Percentiles rank a stretch among this genome's conserved stretches.
Conservation (phyloP, 2,329 filamentous ascomycete species). For the Diaporthe sp. region DNA sequence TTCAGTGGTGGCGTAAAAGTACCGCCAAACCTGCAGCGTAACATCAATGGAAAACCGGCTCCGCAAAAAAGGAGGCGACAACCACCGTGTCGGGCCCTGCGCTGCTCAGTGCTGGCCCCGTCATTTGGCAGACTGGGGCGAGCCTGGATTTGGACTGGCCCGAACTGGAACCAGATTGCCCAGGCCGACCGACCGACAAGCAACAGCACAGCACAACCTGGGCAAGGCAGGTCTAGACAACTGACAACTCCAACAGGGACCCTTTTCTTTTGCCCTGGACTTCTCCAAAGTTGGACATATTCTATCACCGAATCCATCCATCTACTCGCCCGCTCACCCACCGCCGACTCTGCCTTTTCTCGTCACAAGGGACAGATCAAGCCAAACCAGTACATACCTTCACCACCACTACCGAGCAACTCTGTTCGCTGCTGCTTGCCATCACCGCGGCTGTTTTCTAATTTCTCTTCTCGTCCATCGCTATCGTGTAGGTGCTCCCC, state of each 20-base stretch:
- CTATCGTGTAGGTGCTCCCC: constrained; percentile 39
- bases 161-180: constrained; percentile 27
- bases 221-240: constrained; percentile 23
- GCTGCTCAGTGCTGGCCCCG: constrained; percentile 28
- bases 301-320: constrained; percentile 17
- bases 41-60: constrained; percentile 27
- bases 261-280: constrained; percentile 21
- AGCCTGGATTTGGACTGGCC: constrained; percentile 26
- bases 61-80: constrained; percentile 39
- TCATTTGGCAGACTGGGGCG: constrained; percentile 33
- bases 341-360: neutral
- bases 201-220: constrained; percentile 24
- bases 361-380: constrained; percentile 13
- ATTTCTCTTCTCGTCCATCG: constrained; percentile 41
- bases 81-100: constrained; percentile 31
- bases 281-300: constrained; percentile 17
- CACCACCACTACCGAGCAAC: neutral
- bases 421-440: constrained; percentile 8
- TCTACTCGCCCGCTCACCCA: neutral
- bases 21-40: constrained; percentile 30
- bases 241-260: constrained; percentile 13
- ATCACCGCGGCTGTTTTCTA: neutral
- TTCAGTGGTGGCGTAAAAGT: neutral
- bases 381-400: constrained; percentile 15
- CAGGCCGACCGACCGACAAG: constrained; percentile 25